phyloP scores from a whole-genome alignment of 176 grass and related monocot species.

The Lolium multiflorum region DNA sequence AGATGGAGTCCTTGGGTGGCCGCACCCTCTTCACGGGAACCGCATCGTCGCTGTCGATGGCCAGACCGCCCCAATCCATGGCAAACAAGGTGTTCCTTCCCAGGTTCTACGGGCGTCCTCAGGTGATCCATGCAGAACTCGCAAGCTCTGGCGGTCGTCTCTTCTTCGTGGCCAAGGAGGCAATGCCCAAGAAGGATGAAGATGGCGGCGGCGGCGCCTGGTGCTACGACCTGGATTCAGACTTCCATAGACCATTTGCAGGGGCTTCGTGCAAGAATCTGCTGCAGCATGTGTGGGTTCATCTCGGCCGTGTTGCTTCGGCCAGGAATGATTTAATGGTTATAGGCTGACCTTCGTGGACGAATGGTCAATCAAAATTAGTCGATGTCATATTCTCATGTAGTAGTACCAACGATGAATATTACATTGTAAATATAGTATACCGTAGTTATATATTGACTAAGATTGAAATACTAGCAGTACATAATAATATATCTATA shows the following conservation, averaged over 20 bases:
- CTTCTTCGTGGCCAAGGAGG: constrained; percentile 9
- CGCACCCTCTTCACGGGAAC: background rate
- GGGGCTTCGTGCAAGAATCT: background rate
- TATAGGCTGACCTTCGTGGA: background rate
- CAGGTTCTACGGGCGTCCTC: background rate
- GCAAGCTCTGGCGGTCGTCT: background rate
- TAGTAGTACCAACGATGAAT: background rate
- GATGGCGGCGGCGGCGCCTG: background rate
- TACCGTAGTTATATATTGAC: background rate
- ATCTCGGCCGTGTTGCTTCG: background rate
- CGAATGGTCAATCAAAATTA: background rate
- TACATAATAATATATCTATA: background rate
- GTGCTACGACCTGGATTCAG: background rate
- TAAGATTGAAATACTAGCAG: background rate
- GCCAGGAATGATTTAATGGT: background rate
- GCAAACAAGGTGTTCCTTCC: constrained; percentile 23
- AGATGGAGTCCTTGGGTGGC: constrained; percentile 8
- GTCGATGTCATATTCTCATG: background rate
- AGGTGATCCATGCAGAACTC: background rate
- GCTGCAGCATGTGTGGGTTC: background rate
- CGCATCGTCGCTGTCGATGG: background rate
- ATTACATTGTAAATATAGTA: background rate
- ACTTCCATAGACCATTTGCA: background rate
- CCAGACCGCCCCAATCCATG: background rate
- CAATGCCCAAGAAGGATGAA: background rate